Percentiles rank a stretch among this genome's conserved stretches.
Evolutionary conservation across 2,329 filamentous ascomycete species (phyloP).

Genomic region (Zasmidium cellare): DNA sequence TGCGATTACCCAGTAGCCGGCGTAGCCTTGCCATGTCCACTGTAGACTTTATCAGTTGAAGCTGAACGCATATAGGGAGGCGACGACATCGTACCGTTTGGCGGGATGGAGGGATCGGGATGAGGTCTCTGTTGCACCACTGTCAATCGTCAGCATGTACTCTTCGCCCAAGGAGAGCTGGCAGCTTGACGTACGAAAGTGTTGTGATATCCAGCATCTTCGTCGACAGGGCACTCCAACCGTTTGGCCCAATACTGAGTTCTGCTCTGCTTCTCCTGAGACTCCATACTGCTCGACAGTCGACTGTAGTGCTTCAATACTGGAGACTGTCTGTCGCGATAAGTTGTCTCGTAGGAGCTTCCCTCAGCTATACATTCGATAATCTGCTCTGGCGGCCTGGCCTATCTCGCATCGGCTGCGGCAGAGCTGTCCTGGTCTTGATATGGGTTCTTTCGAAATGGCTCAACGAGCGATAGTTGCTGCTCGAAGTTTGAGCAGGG

Average conservation of each 20-base stretch:
- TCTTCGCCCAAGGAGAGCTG: background rate
- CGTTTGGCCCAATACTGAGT: constrained; percentile 9
- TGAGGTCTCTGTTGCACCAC: constrained; percentile 18
- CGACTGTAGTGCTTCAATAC: background rate
- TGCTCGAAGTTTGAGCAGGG: too few relatives aligned
- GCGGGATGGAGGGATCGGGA: constrained; percentile 11
- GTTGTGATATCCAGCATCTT: constrained; percentile 16
- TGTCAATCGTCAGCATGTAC: background rate
- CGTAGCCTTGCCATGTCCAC: constrained; percentile 21
- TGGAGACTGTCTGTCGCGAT: background rate
- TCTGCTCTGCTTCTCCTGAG: background rate
- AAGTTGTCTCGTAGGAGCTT: too few relatives aligned
- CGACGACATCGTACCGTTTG: constrained; percentile 1
- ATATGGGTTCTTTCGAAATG: too few relatives aligned
- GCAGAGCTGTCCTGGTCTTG: too few relatives aligned
- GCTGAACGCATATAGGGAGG: background rate
- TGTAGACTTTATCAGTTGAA: background rate
- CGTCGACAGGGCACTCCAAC: constrained; percentile 16
- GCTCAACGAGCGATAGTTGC: too few relatives aligned
- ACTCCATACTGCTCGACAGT: background rate
- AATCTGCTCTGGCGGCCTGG: too few relatives aligned
- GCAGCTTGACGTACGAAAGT: constrained; percentile 7
- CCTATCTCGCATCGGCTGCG: too few relatives aligned
- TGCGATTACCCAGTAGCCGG: constrained; percentile 19
- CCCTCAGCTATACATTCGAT: too few relatives aligned